phyloP scores from a whole-genome alignment of 257 asterid genomes.

The Penstemon eatonii region DNA sequence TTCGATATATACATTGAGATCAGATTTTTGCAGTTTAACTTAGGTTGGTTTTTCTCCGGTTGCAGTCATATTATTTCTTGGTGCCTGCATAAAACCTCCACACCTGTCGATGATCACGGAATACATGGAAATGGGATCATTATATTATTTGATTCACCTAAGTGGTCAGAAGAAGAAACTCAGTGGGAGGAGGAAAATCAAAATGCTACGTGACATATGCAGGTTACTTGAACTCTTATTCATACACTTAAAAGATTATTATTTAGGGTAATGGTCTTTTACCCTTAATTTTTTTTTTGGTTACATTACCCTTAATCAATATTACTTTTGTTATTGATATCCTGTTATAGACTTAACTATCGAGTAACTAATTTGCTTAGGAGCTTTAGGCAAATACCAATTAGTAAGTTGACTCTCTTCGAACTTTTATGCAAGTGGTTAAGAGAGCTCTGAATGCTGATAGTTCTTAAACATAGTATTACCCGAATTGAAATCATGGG shows the following conservation, averaged over 20 bases:
- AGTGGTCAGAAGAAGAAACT: slow-evolving; percentile 94
- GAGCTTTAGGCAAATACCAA: neutral
- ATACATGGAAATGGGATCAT: slow-evolving; percentile 98
- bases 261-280: slow-evolving; percentile 2
- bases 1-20: slow-evolving; percentile 15
- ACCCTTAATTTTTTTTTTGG: too few species aligned
- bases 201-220: slow-evolving; percentile 98
- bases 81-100: slow-evolving; percentile 97
- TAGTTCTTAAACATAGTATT: neutral
- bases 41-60: slow-evolving; percentile 12
- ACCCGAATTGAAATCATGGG: too few species aligned
- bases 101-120: slow-evolving; percentile 89
- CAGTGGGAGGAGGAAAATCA: slow-evolving; percentile 85
- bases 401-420: neutral
- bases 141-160: slow-evolving; percentile 77
- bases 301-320: neutral
- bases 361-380: neutral
- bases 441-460: neutral
- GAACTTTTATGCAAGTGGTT: neutral
- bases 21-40: slow-evolving; percentile 18
- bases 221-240: slow-evolving; percentile 52
- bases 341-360: neutral
- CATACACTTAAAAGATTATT: neutral
- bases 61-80: slow-evolving; percentile 94
- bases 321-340: neutral